Percentiles rank a stretch among this genome's conserved stretches.
phyloP scores from a whole-genome alignment of 1,284 basidiomycete genomes.

The Flammula alnicola region DNA sequence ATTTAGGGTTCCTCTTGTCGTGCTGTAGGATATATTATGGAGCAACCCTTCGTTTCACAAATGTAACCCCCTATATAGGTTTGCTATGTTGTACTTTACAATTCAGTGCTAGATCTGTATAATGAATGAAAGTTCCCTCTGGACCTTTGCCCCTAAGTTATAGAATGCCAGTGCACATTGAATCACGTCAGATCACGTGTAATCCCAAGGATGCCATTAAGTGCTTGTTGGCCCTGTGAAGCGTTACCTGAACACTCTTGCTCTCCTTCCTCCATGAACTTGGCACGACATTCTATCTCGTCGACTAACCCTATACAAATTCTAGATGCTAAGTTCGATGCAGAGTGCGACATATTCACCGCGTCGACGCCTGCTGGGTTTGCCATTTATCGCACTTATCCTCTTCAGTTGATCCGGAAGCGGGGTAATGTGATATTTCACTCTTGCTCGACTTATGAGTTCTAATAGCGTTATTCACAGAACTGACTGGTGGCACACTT shows the following conservation, averaged over 20 bases:
- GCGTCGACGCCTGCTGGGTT: slow-evolving; percentile 85
- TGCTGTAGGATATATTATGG: slow-evolving; percentile 9
- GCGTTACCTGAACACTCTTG: slow-evolving; percentile 3
- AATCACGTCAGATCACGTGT: slow-evolving; percentile 18
- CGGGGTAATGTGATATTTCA: slow-evolving; percentile 56
- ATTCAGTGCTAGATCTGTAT: not conserved
- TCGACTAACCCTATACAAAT: slow-evolving; percentile 79
- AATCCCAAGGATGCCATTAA: slow-evolving; percentile 12
- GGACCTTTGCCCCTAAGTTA: not conserved
- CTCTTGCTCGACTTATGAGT: slow-evolving; percentile 1
- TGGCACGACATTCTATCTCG: slow-evolving; percentile 86
- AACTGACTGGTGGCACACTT: slow-evolving; percentile 82
- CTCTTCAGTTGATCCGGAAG: slow-evolving; percentile 79
- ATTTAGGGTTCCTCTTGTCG: slow-evolving; percentile 11
- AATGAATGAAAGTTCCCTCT: not conserved
- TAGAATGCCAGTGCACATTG: not conserved
- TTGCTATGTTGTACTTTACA: not conserved
- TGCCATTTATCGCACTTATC: slow-evolving; percentile 83
- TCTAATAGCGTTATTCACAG: slow-evolving; percentile 39
- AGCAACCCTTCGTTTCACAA: slow-evolving; percentile 3
- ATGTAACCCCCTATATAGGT: slow-evolving; percentile 4
- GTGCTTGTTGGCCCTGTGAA: slow-evolving; percentile 6
- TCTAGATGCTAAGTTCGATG: slow-evolving; percentile 77
- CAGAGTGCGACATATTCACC: slow-evolving; percentile 82
- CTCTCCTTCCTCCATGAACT: slow-evolving; percentile 70